Base-by-base conservation (phyloP, 192 early-diverging fungal species). In the Haplosporangium gracile region DNA sequence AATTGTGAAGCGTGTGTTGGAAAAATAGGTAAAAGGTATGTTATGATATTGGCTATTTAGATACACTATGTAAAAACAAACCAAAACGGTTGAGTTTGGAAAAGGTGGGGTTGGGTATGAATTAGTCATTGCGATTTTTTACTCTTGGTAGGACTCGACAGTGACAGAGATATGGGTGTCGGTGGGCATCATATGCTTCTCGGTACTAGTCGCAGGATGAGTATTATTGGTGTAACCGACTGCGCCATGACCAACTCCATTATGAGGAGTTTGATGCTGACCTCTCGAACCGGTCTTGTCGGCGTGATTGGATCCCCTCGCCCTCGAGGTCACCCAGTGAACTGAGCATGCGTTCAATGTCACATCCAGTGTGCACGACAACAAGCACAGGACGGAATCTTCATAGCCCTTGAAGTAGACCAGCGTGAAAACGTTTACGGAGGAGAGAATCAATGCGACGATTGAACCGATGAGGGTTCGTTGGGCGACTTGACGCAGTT, bases 331-430 rank as follows among this genome's bases (percentile, higher is more conserved):
- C 20, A 90, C 90, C 90, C 90, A 90, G 45, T 89, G 88, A 36
- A 90, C 74, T 1, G 88, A 68, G 15, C 68, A 71, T 7, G 86
- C 80, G 75, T 89, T 90, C 32, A 90, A 60, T 1, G 85, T 88
- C 13, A 90, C 90, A 65, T 90, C 90, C 45, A 90, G 34, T 13
- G 83, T 83, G 49, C 90, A 90, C 15, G 82, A 88, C 36, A 87
- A 78, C 47, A 90, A 75, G 60, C 90, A 90, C 5, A 90, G 40
- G 38, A 89, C 77, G 36, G 88, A 88, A 53, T 83, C 82, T 63
- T 90, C 88, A 36, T 78, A 73, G 3, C 90, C 90, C 71, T 81
- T 51, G 38, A 82, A 82, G 42, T 85, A 38, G 4, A 81, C 82
- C 2, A 90, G 55, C 4, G 83, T 80, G n/a, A 88, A 73, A 11